Evolutionary conservation across 176 grass and related monocot species (phyloP).

Genomic region (Canna indica): DNA sequence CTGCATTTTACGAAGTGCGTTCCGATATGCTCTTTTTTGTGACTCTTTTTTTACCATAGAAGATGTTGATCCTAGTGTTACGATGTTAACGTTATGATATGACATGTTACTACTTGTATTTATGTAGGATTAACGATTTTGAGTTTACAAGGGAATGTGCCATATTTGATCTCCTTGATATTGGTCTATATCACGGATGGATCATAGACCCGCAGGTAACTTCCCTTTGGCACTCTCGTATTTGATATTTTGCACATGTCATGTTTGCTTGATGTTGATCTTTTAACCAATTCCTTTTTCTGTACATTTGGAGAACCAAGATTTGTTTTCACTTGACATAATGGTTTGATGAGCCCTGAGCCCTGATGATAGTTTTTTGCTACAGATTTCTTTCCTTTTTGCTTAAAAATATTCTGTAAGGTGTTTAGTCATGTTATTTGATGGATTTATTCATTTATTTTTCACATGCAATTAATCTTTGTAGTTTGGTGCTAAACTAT

Average conservation of each 20-base stretch:
- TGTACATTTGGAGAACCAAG: background rate
- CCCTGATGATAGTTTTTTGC: too few species aligned
- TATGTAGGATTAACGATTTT: conserved; percentile 82
- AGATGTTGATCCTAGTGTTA: background rate
- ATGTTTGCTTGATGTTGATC: background rate
- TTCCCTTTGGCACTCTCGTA: background rate
- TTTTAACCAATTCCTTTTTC: background rate
- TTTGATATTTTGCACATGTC: background rate
- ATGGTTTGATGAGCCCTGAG: too few species aligned
- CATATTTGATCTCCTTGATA: conserved; percentile 98
- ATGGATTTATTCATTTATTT: too few species aligned
- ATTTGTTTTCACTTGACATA: background rate
- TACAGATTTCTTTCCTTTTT: too few species aligned
- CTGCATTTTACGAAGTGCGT: conserved; percentile 88
- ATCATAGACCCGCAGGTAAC: conserved; percentile 92
- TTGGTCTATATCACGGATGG: conserved; percentile 89
- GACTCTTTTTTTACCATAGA: background rate
- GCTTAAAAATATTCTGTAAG: too few species aligned
- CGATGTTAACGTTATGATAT: background rate
- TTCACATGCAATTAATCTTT: too few species aligned
- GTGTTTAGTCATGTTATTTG: too few species aligned
- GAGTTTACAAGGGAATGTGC: conserved; percentile 89
- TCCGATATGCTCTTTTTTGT: background rate
- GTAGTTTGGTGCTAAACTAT: too few species aligned
- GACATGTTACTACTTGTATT: background rate